phyloP scores from a whole-genome alignment of 768 basidiomycete species.

The Zangia roseola region DNA sequence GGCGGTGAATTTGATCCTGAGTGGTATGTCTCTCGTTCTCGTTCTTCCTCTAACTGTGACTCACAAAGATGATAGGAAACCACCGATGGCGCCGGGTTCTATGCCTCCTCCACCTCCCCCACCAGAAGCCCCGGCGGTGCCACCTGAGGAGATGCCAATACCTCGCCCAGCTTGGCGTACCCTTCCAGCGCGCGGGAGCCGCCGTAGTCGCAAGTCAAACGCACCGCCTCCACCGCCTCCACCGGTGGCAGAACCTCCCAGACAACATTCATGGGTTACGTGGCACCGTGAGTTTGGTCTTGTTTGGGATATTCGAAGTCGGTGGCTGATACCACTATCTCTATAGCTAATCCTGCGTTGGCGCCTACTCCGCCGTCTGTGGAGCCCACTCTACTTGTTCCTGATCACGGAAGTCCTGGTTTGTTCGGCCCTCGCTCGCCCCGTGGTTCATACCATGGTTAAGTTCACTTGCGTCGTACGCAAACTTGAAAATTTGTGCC shows the following conservation, averaged over 20 bases:
- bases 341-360: constrained; percentile 54
- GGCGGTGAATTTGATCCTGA: constrained; percentile 83
- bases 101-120: constrained; percentile 46
- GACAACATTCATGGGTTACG: constrained; percentile 56
- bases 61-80: constrained; percentile 39
- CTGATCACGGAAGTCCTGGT: constrained; percentile 58
- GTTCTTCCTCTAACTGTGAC: neutral
- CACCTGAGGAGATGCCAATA: constrained; percentile 43
- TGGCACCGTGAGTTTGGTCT: constrained; percentile 60
- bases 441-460: constrained; percentile 34
- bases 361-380: constrained; percentile 61
- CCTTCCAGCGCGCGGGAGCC: constrained; percentile 36
- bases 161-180: constrained; percentile 64
- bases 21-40: constrained; percentile 48
- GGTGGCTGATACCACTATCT: constrained; percentile 6
- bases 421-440: constrained; percentile 81
- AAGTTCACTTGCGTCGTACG: neutral
- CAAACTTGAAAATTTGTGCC: neutral
- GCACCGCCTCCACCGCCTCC: constrained; percentile 36
- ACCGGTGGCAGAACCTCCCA: constrained; percentile 34
- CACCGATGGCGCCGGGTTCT: constrained; percentile 37
- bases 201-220: constrained; percentile 46
- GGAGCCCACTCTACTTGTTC: constrained; percentile 60
- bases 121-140: constrained; percentile 41
- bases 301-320: constrained; percentile 6